phyloP scores from a whole-genome alignment of 768 basidiomycete species.

The Tremella mesenterica region DNA sequence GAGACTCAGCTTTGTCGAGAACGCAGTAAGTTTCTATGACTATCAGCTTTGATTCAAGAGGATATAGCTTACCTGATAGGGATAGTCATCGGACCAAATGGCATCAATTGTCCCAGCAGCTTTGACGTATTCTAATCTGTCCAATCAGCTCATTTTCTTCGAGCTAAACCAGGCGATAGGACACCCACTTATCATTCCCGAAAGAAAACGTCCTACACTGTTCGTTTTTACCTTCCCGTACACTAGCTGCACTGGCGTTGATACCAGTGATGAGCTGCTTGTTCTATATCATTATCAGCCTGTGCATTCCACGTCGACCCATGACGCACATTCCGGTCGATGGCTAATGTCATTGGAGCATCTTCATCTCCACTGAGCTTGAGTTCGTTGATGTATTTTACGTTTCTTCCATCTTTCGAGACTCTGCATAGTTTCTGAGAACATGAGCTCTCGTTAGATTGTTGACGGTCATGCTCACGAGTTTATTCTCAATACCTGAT shows the following conservation, averaged over 20 bases:
- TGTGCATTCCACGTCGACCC: not conserved
- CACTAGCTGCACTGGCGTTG: conserved; percentile 61
- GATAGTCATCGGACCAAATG: conserved; percentile 56
- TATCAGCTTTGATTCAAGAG: not conserved
- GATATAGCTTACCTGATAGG: conserved; percentile 62
- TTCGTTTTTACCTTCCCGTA: conserved; percentile 63
- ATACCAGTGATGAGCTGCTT: conserved; percentile 69
- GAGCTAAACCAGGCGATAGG: not conserved
- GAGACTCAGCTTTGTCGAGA: conserved; percentile 61
- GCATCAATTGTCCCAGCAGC: conserved; percentile 58
- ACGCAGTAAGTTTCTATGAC: conserved; percentile 73
- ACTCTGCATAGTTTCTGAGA: conserved; percentile 41
- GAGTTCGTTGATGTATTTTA: conserved; percentile 50
- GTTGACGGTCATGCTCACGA: conserved; percentile 52
- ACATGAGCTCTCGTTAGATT: not conserved
- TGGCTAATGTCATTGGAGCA: conserved; percentile 91
- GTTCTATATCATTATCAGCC: conserved; percentile 21
- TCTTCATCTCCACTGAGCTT: conserved; percentile 76
- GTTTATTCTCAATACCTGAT: conserved; percentile 87
- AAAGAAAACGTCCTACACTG: conserved; percentile 47
- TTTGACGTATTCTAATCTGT: conserved; percentile 53
- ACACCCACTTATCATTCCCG: conserved; percentile 15
- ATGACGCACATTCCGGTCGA: conserved; percentile 54
- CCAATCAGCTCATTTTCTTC: conserved; percentile 3
- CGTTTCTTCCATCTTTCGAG: conserved; percentile 32